A percentile compares a stretch with the other conserved stretches of the same genome.
phyloP scores from a whole-genome alignment of 805 yeast species.

The Schwanniomyces pseudopolymorphus region DNA sequence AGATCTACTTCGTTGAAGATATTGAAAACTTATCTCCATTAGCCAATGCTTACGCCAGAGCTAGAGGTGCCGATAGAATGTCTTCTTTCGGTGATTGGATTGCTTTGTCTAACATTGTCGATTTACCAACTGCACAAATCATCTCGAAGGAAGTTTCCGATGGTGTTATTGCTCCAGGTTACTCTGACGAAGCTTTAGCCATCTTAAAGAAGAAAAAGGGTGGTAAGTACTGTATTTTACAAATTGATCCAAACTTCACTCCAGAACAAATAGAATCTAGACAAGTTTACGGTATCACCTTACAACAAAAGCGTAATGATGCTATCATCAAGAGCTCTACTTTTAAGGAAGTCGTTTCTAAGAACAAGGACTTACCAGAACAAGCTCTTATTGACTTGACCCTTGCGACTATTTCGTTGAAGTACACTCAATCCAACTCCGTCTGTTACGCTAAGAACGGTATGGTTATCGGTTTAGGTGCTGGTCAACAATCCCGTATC shows the following conservation, averaged over 20 bases:
- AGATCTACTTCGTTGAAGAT: constrained; percentile 91
- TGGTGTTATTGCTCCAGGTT: constrained; percentile 99
- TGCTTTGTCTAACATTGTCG: constrained; percentile 95
- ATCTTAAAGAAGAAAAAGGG: constrained; percentile 89
- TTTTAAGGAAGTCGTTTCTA: constrained; percentile 87
- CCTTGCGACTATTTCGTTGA: constrained; percentile 95
- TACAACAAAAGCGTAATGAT: constrained; percentile 97
- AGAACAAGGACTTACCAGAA: constrained; percentile 82
- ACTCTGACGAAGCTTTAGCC: constrained; percentile 86
- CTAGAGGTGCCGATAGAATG: constrained; percentile 99
- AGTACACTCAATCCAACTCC: constrained; percentile 97
- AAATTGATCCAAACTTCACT: constrained; percentile 90
- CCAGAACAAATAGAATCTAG: constrained; percentile 85
- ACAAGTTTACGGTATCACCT: constrained; percentile 92
- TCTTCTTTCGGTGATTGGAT: constrained; percentile 98
- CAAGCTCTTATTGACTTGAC: constrained; percentile 92
- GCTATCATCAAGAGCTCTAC: constrained; percentile 89
- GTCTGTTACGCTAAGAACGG: constrained; percentile 98
- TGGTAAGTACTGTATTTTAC: constrained; percentile 95
- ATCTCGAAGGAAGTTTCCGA: constrained; percentile 97
- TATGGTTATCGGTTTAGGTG: constrained; percentile 99
- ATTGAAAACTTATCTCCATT: constrained; percentile 94
- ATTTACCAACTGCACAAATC: constrained; percentile 92
- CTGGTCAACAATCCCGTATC: constrained; percentile 99
- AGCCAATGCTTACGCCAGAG: constrained; percentile 98